Conservation (phyloP, 345 rosid species). For the Pelargonium nanum region DNA sequence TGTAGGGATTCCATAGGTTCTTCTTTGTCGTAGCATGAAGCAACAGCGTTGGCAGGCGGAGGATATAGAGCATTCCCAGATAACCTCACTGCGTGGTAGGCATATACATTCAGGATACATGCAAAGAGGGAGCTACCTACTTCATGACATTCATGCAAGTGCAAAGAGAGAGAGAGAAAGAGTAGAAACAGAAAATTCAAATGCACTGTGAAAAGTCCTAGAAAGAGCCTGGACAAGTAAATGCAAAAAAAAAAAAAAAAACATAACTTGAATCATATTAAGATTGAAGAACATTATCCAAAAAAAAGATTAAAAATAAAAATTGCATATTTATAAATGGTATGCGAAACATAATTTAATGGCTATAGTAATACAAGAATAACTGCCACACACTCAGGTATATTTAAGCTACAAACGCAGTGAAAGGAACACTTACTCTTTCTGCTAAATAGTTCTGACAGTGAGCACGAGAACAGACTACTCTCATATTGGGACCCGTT, state of each 20-base stretch:
- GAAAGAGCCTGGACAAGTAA: not conserved
- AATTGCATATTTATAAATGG: not conserved
- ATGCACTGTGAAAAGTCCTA: not conserved
- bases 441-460: conserved; percentile 64
- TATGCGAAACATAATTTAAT: not conserved
- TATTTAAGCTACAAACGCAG: too few species aligned
- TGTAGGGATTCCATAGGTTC: conserved; percentile 44
- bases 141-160: not conserved
- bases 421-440: conserved; percentile 39
- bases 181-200: not conserved
- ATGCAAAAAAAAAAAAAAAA: not conserved
- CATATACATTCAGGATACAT: conserved; percentile 15
- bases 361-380: not conserved
- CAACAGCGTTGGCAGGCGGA: conserved; percentile 28
- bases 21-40: conserved; percentile 34
- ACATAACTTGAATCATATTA: too few species aligned
- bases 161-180: not conserved
- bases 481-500: conserved; percentile 48
- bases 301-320: not conserved
- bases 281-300: not conserved
- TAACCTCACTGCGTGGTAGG: conserved; percentile 38
- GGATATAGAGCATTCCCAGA: conserved; percentile 26
- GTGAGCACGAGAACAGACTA: conserved; percentile 86
- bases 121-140: conserved; percentile 24
- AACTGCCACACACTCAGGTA: conserved; percentile 11